Evolutionary conservation across 164 flowering plant species (phyloP).

Genomic region (Chimonanthus praecox): DNA sequence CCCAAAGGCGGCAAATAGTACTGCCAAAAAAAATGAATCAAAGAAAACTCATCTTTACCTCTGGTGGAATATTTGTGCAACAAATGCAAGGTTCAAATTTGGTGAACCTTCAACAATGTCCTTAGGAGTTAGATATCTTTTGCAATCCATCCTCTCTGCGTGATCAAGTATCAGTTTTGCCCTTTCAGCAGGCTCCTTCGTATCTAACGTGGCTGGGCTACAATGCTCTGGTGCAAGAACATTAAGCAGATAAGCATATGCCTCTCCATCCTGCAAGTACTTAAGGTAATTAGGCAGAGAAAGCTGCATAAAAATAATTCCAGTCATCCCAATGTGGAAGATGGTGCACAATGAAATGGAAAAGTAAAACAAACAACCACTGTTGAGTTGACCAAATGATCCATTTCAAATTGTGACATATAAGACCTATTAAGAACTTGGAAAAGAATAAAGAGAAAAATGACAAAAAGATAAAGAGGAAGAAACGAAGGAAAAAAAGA

Average conservation of each 20-base stretch:
- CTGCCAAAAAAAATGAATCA: not conserved
- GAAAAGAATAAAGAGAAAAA: too few species aligned
- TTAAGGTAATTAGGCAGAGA: not conserved
- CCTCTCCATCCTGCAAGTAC: conserved; percentile 70
- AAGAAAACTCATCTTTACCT: conserved; percentile 36
- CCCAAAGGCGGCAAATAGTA: not conserved
- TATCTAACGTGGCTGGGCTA: conserved; percentile 55
- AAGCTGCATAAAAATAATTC: not conserved
- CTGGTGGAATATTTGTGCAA: conserved; percentile 85
- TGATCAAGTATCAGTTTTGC: conserved; percentile 79
- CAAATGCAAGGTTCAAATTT: conserved; percentile 89
- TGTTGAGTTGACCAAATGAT: too few species aligned
- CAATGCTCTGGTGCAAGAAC: conserved; percentile 93
- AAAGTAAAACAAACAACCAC: too few species aligned
- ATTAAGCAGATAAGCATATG: conserved; percentile 89
- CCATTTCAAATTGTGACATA: too few species aligned
- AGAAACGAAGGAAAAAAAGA: too few species aligned
- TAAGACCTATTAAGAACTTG: too few species aligned
- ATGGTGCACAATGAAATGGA: too few species aligned
- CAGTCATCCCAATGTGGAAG: too few species aligned
- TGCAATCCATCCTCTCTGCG: conserved; percentile 88
- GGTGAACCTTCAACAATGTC: conserved; percentile 89
- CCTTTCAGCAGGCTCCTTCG: conserved; percentile 69
- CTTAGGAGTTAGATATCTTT: conserved; percentile 65
- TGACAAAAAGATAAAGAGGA: too few species aligned